Percentiles rank a stretch among this genome's conserved stretches.
These are phyloP conservation scores for Hawksworthiomyces lignivorus DNA, from an alignment of 2,329 filamentous ascomycete genomes.

Conservation along the genomic window DNA sequence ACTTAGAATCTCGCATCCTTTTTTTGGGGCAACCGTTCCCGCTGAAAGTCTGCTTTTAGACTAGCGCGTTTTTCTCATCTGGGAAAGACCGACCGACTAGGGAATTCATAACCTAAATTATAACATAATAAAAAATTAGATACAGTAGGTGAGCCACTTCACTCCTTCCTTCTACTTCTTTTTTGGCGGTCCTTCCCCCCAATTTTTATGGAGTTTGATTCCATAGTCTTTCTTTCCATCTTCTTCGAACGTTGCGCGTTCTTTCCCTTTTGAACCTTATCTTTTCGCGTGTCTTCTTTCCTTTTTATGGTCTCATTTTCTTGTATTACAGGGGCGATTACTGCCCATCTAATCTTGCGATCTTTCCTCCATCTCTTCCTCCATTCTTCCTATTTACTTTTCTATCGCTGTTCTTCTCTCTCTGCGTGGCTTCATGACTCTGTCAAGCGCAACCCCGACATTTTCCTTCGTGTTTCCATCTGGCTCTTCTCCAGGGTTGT, in stretches of 20 bases:
- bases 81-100: not conserved
- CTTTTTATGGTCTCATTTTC: too few relatives aligned
- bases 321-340: not conserved
- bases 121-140: conserved; percentile 1
- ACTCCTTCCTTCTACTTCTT: conserved; percentile 4
- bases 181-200: conserved; percentile 1
- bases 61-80: conserved; percentile 9
- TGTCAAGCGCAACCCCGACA: not conserved
- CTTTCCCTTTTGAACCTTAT: not conserved
- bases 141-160: conserved; percentile 13
- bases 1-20: conserved; percentile 4
- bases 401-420: not conserved
- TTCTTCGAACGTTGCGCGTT: not conserved
- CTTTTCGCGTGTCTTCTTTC: not conserved
- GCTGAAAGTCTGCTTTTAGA: conserved; percentile 7
- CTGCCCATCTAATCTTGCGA: too few relatives aligned
- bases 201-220: not conserved
- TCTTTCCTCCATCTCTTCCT: not conserved
- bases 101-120: not conserved
- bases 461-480: too few relatives aligned
- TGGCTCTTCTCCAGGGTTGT: too few relatives aligned
- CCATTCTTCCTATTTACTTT: not conserved
- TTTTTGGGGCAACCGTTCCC: conserved; percentile 4
- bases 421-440: not conserved
- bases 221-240: not conserved